phyloP scores from a whole-genome alignment of 495 filamentous ascomycete genomes.

The Penicillium pancosmium region DNA sequence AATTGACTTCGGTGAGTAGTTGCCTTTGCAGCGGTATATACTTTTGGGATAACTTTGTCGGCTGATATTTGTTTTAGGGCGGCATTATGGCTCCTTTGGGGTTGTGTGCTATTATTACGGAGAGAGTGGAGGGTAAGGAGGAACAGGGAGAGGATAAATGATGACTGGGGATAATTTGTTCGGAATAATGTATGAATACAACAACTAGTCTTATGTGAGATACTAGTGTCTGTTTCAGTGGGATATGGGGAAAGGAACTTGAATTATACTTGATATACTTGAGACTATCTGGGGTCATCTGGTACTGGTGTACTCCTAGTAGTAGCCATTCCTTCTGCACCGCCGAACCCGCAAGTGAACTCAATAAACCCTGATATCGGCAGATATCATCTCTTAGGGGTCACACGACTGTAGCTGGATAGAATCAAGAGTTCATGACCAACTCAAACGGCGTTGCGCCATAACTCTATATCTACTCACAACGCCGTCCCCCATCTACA shows the following conservation, averaged over 20 bases:
- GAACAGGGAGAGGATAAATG: neutral
- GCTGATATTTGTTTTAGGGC: slow-evolving; percentile 12
- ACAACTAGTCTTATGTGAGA: too few relatives aligned
- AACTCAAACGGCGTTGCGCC: neutral
- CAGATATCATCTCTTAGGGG: neutral
- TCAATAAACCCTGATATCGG: neutral
- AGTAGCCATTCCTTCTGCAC: too few relatives aligned
- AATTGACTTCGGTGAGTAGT: slow-evolving; percentile 40
- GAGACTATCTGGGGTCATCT: neutral
- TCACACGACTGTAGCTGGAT: slow-evolving; percentile 1
- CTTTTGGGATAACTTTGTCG: neutral
- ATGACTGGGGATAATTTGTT: too few relatives aligned
- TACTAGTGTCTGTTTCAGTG: too few relatives aligned
- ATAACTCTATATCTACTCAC: slow-evolving; percentile 1
- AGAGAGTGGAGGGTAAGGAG: neutral
- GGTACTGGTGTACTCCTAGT: too few relatives aligned
- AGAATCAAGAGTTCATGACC: neutral
- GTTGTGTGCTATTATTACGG: slow-evolving; percentile 10
- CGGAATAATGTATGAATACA: too few relatives aligned
- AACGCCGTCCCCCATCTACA: neutral
- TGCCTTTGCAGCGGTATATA: too few relatives aligned
- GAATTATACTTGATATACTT: neutral
- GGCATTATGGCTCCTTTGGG: slow-evolving; percentile 21
- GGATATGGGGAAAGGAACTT: too few relatives aligned
- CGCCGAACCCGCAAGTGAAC: neutral